A percentile compares a stretch with the other conserved stretches of the same genome.
Evolutionary conservation across 768 basidiomycete genomes (phyloP).

Genomic region (Coprinopsis sp.): DNA sequence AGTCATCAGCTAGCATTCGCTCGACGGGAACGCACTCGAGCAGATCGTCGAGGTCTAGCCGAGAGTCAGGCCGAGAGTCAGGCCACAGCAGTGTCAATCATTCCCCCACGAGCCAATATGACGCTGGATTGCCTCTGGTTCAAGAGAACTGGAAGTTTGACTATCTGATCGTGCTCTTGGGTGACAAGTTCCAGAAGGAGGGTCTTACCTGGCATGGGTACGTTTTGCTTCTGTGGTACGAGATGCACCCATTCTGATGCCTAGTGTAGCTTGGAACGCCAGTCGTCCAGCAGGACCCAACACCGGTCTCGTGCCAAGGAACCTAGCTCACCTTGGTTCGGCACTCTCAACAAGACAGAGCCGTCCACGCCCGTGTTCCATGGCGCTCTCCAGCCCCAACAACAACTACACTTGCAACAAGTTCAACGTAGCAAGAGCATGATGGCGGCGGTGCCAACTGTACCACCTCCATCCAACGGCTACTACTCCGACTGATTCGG

Average conservation of each 20-base stretch:
- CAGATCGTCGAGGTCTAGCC: slow-evolving; percentile 25
- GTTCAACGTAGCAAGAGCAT: slow-evolving; percentile 15
- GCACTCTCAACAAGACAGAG: slow-evolving; percentile 32
- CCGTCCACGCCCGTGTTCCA: no score
- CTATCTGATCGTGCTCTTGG: slow-evolving; percentile 12
- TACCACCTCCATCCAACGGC: no score
- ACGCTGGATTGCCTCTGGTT: slow-evolving; percentile 8
- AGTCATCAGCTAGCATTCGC: slow-evolving; percentile 22
- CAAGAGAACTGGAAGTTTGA: slow-evolving; percentile 8
- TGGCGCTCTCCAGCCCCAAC: no score
- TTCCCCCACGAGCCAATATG: slow-evolving; percentile 4
- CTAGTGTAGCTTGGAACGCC: slow-evolving; percentile 27
- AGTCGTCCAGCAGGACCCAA: slow-evolving; percentile 24
- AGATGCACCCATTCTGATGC: not conserved
- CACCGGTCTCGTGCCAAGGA: slow-evolving; percentile 17
- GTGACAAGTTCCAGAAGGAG: slow-evolving; percentile 17
- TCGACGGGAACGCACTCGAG: slow-evolving; percentile 26
- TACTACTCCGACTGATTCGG: slow-evolving; percentile 26
- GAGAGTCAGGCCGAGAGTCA: slow-evolving; percentile 13
- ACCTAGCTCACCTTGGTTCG: slow-evolving; percentile 38
- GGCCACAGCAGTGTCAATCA: slow-evolving; percentile 4
- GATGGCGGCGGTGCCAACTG: slow-evolving; percentile 15
- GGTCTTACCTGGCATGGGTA: slow-evolving; percentile 39
- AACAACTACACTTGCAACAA: slow-evolving; percentile 14
- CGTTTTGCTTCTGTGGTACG: slow-evolving; percentile 8